Evolutionary conservation across 495 filamentous ascomycete genomes (phyloP), one percentile per base, ranked within the genome.

Genomic region (Neurospora terricola): DNA sequence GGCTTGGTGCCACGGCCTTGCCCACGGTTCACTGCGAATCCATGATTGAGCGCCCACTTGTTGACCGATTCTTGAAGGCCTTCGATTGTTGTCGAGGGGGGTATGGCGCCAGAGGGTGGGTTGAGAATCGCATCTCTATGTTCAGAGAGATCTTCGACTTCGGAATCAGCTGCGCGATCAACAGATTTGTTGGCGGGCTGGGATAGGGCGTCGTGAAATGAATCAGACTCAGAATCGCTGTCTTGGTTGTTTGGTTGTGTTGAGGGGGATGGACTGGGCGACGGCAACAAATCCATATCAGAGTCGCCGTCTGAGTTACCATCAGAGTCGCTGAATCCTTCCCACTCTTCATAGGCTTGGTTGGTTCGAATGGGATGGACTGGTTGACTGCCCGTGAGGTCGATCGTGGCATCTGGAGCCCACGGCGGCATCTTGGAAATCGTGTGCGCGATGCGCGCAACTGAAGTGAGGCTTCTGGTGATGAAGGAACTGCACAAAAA

Each of bases 131-230:
- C 8, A 10, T 45, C 42, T 45, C 42, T 3, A 45, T 0, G 42
- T 0, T n/a, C 42, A 45, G 0, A 45, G 18, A n/a, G 18, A 45
- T 10, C 18, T 0, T 45, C 42, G 2, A 0, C 14, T 7, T 40
- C 14, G 0, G 39, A 7, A 7, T 40, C 39, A 0, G 0, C 4
- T 16, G 14, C 12, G 0, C 0, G 14, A 16, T 45, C 0, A 3
- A 3, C 8, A 10, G 42, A 21, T 0, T 45, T 45, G 8, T 0
- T n/a, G 18, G 8, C 42, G 42, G 18, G 18, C 8, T 45, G 42
- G 3, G 18, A 0, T 45, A 3, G 18, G 3, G 42, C 0, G 42
- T 45, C 1, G 18, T 21, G 18, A n/a, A 0, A 10, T 1, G 42
- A n/a, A 1, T 4, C 0, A 1, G 42, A 45, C 7, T 42, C 16